phyloP scores from a whole-genome alignment of 495 filamentous ascomycete species.

The Tirmania nivea region DNA sequence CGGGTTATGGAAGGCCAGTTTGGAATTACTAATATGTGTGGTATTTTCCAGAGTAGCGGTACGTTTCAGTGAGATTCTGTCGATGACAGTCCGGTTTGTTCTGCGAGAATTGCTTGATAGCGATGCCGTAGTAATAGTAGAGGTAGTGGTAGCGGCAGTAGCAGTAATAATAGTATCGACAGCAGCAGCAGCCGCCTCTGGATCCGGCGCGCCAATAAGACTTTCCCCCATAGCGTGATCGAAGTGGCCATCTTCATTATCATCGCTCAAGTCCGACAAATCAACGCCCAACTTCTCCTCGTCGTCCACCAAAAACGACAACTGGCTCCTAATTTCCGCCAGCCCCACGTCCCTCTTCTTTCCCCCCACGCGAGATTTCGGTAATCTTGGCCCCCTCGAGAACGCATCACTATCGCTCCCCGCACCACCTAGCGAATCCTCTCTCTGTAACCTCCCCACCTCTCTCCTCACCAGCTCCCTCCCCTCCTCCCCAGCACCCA shows the following conservation, averaged over 20 bases:
- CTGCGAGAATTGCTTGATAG: constrained; percentile 9
- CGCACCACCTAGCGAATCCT: constrained; percentile 27
- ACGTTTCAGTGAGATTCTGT: constrained; percentile 44
- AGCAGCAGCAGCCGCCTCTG: constrained; percentile 8
- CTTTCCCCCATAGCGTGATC: background rate
- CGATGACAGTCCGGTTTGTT: constrained; percentile 16
- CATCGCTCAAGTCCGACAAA: background rate
- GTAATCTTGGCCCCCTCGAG: background rate
- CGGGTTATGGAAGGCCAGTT: constrained; percentile 38
- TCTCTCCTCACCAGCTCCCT: constrained; percentile 29
- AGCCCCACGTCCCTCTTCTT: constrained; percentile 5
- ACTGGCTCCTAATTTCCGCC: constrained; percentile 3
- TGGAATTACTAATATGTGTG: constrained; percentile 16
- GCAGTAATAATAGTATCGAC: constrained; percentile 5
- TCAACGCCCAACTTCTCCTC: background rate
- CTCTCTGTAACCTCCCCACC: constrained; percentile 4
- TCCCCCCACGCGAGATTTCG: constrained; percentile 13
- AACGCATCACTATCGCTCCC: constrained; percentile 25
- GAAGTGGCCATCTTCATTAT: background rate
- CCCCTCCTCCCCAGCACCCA: constrained; percentile 9
- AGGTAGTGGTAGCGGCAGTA: constrained; percentile 3
- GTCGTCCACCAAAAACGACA: background rate
- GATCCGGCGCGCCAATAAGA: constrained; percentile 9
- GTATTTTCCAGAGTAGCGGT: constrained; percentile 32
- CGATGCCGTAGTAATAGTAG: constrained; percentile 10